phyloP scores from a whole-genome alignment of 768 basidiomycete species.

The Zangia roseola region DNA sequence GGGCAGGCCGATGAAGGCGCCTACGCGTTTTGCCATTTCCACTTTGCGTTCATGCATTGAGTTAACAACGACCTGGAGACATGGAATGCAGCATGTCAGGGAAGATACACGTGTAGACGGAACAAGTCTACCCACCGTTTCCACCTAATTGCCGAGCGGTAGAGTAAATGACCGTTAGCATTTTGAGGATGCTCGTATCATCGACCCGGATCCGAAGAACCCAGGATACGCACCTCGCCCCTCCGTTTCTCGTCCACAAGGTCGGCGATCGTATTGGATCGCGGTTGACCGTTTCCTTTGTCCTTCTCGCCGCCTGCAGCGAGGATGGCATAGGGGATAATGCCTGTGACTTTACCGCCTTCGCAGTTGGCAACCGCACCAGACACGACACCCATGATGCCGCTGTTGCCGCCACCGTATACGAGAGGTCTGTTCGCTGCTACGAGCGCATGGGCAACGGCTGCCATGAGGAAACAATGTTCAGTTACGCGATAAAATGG shows the following conservation, averaged over 20 bases:
- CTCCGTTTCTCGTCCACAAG: slow-evolving; percentile 31
- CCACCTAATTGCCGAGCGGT: slow-evolving; percentile 17
- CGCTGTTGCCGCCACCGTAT: slow-evolving; percentile 83
- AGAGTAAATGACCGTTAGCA: slow-evolving; percentile 12
- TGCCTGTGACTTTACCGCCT: slow-evolving; percentile 73
- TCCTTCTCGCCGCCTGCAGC: slow-evolving; percentile 62
- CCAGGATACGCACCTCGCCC: slow-evolving; percentile 33
- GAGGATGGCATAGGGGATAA: slow-evolving; percentile 77
- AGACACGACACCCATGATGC: slow-evolving; percentile 86
- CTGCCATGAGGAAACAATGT: slow-evolving; percentile 33
- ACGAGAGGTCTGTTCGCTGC: slow-evolving; percentile 60
- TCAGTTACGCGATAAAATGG: background rate
- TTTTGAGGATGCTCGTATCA: background rate
- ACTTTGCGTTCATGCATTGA: slow-evolving; percentile 91
- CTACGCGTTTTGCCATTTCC: slow-evolving; percentile 80
- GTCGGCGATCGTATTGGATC: slow-evolving; percentile 19
- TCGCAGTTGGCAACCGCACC: slow-evolving; percentile 51
- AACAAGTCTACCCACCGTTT: slow-evolving; percentile 28
- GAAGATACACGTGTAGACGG: slow-evolving; percentile 3
- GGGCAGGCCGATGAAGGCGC: slow-evolving; percentile 85
- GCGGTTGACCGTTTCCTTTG: slow-evolving; percentile 35
- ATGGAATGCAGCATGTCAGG: slow-evolving; percentile 5
- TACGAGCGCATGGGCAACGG: slow-evolving; percentile 74
- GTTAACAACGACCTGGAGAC: slow-evolving; percentile 59
- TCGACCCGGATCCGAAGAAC: background rate